These are phyloP conservation scores for Daldinia sp. DNA, from an alignment of 2,329 filamentous ascomycete genomes.

Conservation along the genomic window DNA sequence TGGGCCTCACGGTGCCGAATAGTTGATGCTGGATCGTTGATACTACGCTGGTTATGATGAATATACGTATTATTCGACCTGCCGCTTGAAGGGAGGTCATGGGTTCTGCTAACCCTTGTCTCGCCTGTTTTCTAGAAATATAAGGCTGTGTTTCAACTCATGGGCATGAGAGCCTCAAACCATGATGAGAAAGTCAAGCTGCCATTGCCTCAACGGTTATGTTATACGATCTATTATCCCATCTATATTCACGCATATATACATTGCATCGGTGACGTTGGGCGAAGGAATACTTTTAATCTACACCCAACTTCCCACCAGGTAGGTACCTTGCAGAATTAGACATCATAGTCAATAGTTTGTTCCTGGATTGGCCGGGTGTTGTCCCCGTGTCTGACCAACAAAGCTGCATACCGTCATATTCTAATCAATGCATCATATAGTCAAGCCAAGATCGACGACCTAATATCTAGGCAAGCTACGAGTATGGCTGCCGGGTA, in stretches of 20 bases:
- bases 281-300: no score
- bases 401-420: neutral
- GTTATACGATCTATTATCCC: neutral
- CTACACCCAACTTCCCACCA: no score
- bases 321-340: neutral
- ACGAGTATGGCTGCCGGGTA: neutral
- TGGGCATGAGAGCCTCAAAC: neutral
- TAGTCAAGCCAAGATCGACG: neutral
- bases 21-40: neutral
- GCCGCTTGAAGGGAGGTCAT: neutral
- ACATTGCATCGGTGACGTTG: no score
- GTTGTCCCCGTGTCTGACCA: neutral
- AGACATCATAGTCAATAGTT: neutral
- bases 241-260: no score
- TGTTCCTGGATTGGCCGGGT: neutral
- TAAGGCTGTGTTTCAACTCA: neutral
- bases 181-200: neutral
- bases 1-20: neutral
- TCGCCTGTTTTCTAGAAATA: no score
- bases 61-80: neutral
- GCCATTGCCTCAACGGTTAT: neutral
- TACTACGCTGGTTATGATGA: neutral
- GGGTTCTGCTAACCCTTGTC: neutral
- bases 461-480: neutral
- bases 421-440: neutral